phyloP scores from a whole-genome alignment of 257 asterid genomes.

The Solanum piurae region DNA sequence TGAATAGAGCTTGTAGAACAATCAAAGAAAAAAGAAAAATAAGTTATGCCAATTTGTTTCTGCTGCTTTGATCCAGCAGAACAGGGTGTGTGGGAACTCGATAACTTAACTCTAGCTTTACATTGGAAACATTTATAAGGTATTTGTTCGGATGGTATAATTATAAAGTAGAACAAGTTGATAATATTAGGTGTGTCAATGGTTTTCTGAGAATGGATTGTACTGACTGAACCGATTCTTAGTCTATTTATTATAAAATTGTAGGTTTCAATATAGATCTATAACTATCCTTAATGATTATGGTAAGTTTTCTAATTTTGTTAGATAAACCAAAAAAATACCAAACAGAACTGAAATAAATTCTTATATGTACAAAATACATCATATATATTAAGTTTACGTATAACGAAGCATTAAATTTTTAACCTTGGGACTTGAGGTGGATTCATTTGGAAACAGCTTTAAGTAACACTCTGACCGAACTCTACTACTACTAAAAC shows the following conservation, averaged over 20 bases:
- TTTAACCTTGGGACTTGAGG: not conserved
- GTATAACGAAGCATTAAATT: not conserved
- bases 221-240: not conserved
- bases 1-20: not conserved
- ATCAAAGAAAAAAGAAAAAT: not conserved
- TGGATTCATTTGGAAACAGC: not conserved
- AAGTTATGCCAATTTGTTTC: not conserved
- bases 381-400: not conserved
- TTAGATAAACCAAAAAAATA: not conserved
- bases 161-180: not conserved
- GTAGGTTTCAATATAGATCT: not conserved
- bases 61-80: not conserved
- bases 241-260: not conserved
- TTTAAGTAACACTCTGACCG: not conserved
- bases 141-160: not conserved
- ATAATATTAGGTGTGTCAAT: not conserved
- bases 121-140: not conserved
- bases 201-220: not conserved
- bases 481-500: not conserved
- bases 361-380: not conserved
- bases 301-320: not conserved
- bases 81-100: not conserved
- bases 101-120: not conserved
- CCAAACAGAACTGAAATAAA: not conserved
- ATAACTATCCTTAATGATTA: not conserved